phyloP scores from a whole-genome alignment of 495 filamentous ascomycete species.

The Penicillium maclennaniae region DNA sequence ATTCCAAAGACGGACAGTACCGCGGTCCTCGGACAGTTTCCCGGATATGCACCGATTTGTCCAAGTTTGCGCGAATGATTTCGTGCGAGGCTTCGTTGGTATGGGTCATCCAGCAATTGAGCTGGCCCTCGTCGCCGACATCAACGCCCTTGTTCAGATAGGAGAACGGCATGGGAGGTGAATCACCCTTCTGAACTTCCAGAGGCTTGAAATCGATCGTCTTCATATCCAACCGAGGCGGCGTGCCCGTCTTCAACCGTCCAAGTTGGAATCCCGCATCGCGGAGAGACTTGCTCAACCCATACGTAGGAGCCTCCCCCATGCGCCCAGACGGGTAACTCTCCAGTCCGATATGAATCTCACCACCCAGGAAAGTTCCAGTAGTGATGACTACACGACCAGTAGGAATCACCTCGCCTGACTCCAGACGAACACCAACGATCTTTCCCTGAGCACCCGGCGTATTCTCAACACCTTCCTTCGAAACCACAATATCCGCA shows the following conservation, averaged over 20 bases:
- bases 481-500: constrained; percentile 76
- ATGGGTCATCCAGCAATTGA: constrained; percentile 76
- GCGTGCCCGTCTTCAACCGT: constrained; percentile 91
- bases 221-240: constrained; percentile 76
- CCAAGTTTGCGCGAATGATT: constrained; percentile 78
- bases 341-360: constrained; percentile 92
- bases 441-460: constrained; percentile 67
- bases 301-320: constrained; percentile 91
- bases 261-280: constrained; percentile 91
- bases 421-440: constrained; percentile 81
- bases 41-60: constrained; percentile 92
- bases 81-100: constrained; percentile 83
- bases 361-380: constrained; percentile 91
- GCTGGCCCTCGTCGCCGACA: constrained; percentile 66
- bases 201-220: constrained; percentile 77
- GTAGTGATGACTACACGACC: constrained; percentile 89
- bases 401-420: constrained; percentile 78
- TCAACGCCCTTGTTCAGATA: constrained; percentile 76
- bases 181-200: constrained; percentile 72
- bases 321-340: constrained; percentile 83
- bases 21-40: constrained; percentile 92
- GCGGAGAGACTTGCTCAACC: constrained; percentile 83
- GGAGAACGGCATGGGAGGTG: constrained; percentile 86
- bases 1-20: constrained; percentile 94
- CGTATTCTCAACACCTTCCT: constrained; percentile 42